phyloP scores from a whole-genome alignment of 2,329 filamentous ascomycete genomes.

The Talaromyces sp. region DNA sequence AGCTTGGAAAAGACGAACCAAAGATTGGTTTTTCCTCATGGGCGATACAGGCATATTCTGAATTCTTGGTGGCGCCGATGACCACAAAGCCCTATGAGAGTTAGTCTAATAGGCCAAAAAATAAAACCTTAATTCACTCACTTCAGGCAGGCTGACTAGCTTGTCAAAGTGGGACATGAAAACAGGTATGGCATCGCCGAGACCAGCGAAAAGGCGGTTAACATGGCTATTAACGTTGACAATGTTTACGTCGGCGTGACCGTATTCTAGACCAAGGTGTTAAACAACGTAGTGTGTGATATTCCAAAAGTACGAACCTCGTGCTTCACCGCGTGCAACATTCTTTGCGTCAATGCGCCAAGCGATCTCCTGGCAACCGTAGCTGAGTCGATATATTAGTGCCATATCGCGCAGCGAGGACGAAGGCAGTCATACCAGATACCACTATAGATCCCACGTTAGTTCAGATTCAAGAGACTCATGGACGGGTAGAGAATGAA shows the following conservation, averaged over 20 bases:
- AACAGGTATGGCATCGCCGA: constrained; percentile 1
- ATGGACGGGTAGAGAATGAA: constrained; percentile 22
- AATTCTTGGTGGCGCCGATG: constrained; percentile 72
- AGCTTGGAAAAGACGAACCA: constrained; percentile 73
- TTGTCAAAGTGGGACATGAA: constrained; percentile 52
- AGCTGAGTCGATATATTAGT: constrained; percentile 43
- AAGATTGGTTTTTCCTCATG: constrained; percentile 63
- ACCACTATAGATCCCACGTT: background rate
- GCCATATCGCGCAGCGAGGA: background rate
- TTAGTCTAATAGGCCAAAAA: constrained; percentile 46
- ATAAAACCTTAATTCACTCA: background rate
- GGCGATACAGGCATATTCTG: constrained; percentile 70
- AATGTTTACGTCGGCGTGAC: constrained; percentile 58
- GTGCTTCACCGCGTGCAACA: constrained; percentile 64
- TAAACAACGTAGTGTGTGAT: background rate
- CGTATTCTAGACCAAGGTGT: constrained; percentile 47
- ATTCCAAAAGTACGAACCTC: constrained; percentile 39
- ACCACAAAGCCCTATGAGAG: constrained; percentile 67
- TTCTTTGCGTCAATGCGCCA: constrained; percentile 64
- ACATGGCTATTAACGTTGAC: constrained; percentile 12
- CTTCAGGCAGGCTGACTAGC: constrained; percentile 42
- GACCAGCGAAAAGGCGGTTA: constrained; percentile 16
- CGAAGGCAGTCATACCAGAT: background rate
- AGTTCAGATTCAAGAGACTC: constrained; percentile 56
- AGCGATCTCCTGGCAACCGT: constrained; percentile 67